Evolutionary conservation across 257 asterid species (phyloP).

Genomic region (Marsdenia floribunda): DNA sequence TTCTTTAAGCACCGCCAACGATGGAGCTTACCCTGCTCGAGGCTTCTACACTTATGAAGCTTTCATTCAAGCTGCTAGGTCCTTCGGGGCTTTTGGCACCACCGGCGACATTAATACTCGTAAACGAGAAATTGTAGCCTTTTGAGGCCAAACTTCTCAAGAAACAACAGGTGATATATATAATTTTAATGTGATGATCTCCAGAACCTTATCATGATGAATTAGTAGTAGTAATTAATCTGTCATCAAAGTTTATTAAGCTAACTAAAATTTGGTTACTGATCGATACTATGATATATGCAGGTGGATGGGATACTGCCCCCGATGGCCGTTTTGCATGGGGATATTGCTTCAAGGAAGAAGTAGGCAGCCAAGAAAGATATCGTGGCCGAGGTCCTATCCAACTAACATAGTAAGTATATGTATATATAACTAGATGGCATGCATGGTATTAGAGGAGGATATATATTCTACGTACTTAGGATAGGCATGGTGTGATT

Average conservation of each 20-base stretch:
- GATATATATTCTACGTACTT: no score
- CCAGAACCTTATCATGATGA: no score
- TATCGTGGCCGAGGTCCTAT: slow-evolving; percentile 31
- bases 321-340: slow-evolving; percentile 32
- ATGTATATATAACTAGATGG: no score
- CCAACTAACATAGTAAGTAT: slow-evolving; percentile 24
- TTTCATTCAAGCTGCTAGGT: slow-evolving; percentile 24
- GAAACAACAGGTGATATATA: slow-evolving; percentile 19
- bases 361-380: slow-evolving; percentile 11
- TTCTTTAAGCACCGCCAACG: slow-evolving; percentile 26
- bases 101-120: slow-evolving; percentile 24
- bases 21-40: slow-evolving; percentile 19
- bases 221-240: no score
- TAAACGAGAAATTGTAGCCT: slow-evolving; percentile 34
- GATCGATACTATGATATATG: background rate
- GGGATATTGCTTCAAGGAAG: slow-evolving; percentile 30
- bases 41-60: slow-evolving; percentile 34
- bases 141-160: slow-evolving; percentile 28
- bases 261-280: no score
- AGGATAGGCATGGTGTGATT: no score
- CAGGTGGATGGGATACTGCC: slow-evolving; percentile 31
- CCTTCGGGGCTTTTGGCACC: slow-evolving; percentile 26
- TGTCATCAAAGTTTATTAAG: no score
- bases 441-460: no score
- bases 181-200: no score